Percentiles rank a stretch among this genome's conserved stretches.
Conservation (phyloP, 2,329 filamentous ascomycete species). For the Aspergillus ruber region DNA sequence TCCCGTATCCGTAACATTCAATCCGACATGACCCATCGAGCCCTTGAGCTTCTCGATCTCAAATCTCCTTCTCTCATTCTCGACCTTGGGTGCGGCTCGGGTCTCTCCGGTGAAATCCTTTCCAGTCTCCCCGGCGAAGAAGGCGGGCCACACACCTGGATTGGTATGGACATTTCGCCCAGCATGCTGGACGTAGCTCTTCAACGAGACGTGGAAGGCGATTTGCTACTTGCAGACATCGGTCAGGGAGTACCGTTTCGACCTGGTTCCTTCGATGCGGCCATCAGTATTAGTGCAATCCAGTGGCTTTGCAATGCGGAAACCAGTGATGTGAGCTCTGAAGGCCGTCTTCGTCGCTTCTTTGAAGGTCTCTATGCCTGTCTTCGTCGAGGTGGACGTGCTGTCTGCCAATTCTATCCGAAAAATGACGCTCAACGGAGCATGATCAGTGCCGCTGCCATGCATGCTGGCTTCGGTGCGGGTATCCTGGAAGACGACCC, state of each 20-base stretch:
- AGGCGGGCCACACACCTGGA: constrained; percentile 84
- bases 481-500: constrained; percentile 93
- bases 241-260: constrained; percentile 94
- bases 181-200: constrained; percentile 97
- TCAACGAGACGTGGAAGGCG: constrained; percentile 85
- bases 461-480: constrained; percentile 90
- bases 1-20: constrained; percentile 95
- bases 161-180: constrained; percentile 92
- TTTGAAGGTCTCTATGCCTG: constrained; percentile 89
- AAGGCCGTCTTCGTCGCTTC: constrained; percentile 72
- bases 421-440: constrained; percentile 86
- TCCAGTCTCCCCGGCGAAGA: constrained; percentile 62
- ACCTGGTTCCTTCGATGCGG: constrained; percentile 86
- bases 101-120: constrained; percentile 88
- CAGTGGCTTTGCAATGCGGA: constrained; percentile 99
- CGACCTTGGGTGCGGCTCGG: constrained; percentile 93
- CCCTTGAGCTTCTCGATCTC: constrained; percentile 84
- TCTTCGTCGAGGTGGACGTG: constrained; percentile 74
- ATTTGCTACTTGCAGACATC: constrained; percentile 89
- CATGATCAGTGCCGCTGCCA: constrained; percentile 87
- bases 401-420: constrained; percentile 96
- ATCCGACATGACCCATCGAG: constrained; percentile 86
- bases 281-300: constrained; percentile 90
- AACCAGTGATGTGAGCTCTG: constrained; percentile 72
- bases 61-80: constrained; percentile 76